phyloP scores from a whole-genome alignment of 345 rosid species.

The Rhizophora mangle region DNA sequence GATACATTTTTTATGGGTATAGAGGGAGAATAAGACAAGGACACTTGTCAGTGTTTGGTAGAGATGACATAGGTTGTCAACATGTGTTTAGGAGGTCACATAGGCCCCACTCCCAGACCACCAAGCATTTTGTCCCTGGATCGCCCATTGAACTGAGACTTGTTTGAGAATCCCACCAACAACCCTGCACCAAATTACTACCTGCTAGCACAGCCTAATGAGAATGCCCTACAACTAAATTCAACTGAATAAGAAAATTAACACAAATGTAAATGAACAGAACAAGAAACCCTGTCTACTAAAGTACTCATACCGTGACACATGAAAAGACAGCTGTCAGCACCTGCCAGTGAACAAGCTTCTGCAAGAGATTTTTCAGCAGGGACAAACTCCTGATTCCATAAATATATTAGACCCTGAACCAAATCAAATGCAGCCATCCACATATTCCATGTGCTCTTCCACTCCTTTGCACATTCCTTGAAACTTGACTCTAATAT shows the following conservation, averaged over 20 bases:
- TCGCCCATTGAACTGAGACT: too few species aligned
- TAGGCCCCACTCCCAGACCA: too few species aligned
- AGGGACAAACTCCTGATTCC: conserved; percentile 48
- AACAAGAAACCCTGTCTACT: conserved; percentile 1
- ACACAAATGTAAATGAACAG: not conserved
- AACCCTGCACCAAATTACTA: too few species aligned
- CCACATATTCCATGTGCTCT: conserved; percentile 56
- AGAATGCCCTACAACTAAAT: not conserved
- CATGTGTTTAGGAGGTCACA: too few species aligned
- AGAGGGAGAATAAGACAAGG: too few species aligned
- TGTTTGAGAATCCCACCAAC: too few species aligned
- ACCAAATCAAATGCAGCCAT: conserved; percentile 51
- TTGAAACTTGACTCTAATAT: conserved; percentile 44
- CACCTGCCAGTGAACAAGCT: conserved; percentile 52
- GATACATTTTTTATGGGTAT: too few species aligned
- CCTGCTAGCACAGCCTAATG: too few species aligned
- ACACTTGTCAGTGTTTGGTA: too few species aligned
- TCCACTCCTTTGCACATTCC: conserved; percentile 43
- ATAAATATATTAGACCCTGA: conserved; percentile 50
- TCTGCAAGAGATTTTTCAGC: conserved; percentile 61
- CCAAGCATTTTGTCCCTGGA: too few species aligned
- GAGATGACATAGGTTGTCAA: too few species aligned
- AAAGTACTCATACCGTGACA: conserved; percentile 54
- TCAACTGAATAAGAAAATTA: not conserved
- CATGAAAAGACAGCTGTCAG: conserved; percentile 69